Conservation (phyloP, 352 stramenopile species). For the Thraustotheca clavata region DNA sequence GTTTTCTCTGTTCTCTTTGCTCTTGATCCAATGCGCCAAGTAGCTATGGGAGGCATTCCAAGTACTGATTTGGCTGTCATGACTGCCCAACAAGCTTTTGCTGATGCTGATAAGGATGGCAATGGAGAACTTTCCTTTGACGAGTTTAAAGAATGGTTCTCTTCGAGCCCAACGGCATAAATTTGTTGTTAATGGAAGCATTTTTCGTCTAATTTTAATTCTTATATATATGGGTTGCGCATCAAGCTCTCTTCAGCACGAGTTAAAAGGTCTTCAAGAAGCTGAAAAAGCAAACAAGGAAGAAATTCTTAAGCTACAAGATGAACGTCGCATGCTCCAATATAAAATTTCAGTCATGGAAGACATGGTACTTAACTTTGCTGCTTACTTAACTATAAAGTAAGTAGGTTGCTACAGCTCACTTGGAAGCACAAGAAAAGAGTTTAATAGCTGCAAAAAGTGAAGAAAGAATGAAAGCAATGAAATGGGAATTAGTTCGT, state of each 20-base stretch:
- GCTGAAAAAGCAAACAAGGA: slow-evolving; percentile 35
- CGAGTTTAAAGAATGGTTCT: slow-evolving; percentile 32
- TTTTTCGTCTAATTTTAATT: not conserved
- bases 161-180: not conserved
- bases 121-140: slow-evolving; percentile 27
- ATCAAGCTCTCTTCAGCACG: slow-evolving; percentile 50
- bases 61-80: slow-evolving; percentile 8
- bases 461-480: slow-evolving; percentile 56
- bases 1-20: slow-evolving; percentile 85
- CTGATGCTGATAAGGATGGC: slow-evolving; percentile 22
- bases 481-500: slow-evolving; percentile 69
- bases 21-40: slow-evolving; percentile 49
- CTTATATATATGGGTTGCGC: slow-evolving; percentile 36
- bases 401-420: slow-evolving; percentile 35
- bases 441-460: slow-evolving; percentile 30
- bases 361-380: slow-evolving; percentile 31
- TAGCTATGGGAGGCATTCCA: slow-evolving; percentile 39
- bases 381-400: not conserved
- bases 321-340: slow-evolving; percentile 48
- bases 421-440: slow-evolving; percentile 42
- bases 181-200: not conserved
- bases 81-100: slow-evolving; percentile 42
- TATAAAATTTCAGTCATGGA: slow-evolving; percentile 47
- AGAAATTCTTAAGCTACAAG: slow-evolving; percentile 32
- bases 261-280: slow-evolving; percentile 39